These are phyloP conservation scores for Xylariaceae sp. DNA, from an alignment of 2,329 filamentous ascomycete genomes.

Conservation along the genomic window DNA sequence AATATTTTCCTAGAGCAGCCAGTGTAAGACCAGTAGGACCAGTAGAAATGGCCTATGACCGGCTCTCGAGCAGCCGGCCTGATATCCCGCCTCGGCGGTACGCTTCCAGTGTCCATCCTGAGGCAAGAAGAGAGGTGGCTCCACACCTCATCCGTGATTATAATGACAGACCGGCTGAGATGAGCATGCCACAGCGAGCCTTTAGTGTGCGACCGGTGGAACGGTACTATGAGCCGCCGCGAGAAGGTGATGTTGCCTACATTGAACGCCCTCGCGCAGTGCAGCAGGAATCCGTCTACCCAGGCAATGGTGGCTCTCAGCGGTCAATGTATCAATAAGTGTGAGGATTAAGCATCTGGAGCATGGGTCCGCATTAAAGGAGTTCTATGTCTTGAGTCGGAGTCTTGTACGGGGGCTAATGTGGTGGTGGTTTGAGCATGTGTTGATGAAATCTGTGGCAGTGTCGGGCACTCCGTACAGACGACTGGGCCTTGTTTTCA, in stretches of 20 bases:
- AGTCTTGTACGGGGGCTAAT: background rate
- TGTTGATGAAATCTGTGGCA: background rate
- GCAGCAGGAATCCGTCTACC: constrained; percentile 42
- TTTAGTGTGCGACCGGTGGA: constrained; percentile 41
- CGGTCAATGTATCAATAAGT: constrained; percentile 30
- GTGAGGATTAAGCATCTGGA: constrained; percentile 1
- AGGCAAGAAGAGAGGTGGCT: constrained; percentile 33
- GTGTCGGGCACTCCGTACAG: background rate
- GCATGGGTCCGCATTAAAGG: constrained; percentile 1
- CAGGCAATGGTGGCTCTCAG: constrained; percentile 33
- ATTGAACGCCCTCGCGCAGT: constrained; percentile 40
- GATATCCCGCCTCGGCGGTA: constrained; percentile 46
- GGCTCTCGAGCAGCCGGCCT: constrained; percentile 40
- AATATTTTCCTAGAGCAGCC: constrained; percentile 50
- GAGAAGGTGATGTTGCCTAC: constrained; percentile 40
- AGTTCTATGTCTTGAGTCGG: background rate
- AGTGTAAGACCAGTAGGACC: constrained; percentile 59
- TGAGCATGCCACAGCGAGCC: constrained; percentile 33
- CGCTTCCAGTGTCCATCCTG: constrained; percentile 37
- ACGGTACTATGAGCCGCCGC: constrained; percentile 39
- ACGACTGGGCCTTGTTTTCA: background rate
- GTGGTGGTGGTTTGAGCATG: constrained; percentile 4
- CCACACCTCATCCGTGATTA: constrained; percentile 31
- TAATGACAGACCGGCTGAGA: constrained; percentile 32
- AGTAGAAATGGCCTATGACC: constrained; percentile 40